These are phyloP conservation scores for Bruguiera parviflora DNA, from an alignment of 345 rosid species.

Conservation along the genomic window DNA sequence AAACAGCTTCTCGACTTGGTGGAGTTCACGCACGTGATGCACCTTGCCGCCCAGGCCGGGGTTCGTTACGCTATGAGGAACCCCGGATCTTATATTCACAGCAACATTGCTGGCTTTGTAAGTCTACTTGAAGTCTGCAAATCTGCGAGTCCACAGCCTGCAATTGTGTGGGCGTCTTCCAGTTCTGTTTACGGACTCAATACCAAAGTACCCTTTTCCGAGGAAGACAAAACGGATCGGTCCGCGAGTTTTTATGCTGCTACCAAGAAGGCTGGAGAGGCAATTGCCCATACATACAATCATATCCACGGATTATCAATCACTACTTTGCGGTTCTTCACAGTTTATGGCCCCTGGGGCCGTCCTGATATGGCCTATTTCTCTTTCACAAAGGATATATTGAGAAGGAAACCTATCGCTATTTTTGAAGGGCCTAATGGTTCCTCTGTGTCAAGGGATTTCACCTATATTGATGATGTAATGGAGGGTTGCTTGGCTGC, in stretches of 20 bases:
- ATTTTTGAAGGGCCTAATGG: conserved; percentile 66
- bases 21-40: conserved; percentile 85
- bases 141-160: conserved; percentile 68
- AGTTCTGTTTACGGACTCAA: conserved; percentile 90
- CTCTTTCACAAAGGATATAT: conserved; percentile 74
- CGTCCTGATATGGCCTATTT: conserved; percentile 94
- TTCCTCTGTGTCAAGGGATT: conserved; percentile 79
- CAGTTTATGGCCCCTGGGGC: conserved; percentile 93
- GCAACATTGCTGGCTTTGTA: conserved; percentile 80
- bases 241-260: conserved; percentile 92
- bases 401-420: conserved; percentile 59
- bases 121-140: conserved; percentile 75
- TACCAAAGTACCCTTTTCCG: conserved; percentile 77
- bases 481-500: conserved; percentile 84
- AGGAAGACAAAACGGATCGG: conserved; percentile 72
- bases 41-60: conserved; percentile 89
- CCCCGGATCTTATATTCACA: conserved; percentile 74
- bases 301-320: conserved; percentile 81
- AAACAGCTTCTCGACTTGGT: conserved; percentile 70
- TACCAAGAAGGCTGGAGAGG: conserved; percentile 88
- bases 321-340: conserved; percentile 76
- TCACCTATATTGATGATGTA: conserved; percentile 89
- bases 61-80: conserved; percentile 88
- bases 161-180: conserved; percentile 86
- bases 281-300: conserved; percentile 83